Evolutionary conservation across 495 filamentous ascomycete species (phyloP).

Genomic region (Staphylotrichum longicolle): DNA sequence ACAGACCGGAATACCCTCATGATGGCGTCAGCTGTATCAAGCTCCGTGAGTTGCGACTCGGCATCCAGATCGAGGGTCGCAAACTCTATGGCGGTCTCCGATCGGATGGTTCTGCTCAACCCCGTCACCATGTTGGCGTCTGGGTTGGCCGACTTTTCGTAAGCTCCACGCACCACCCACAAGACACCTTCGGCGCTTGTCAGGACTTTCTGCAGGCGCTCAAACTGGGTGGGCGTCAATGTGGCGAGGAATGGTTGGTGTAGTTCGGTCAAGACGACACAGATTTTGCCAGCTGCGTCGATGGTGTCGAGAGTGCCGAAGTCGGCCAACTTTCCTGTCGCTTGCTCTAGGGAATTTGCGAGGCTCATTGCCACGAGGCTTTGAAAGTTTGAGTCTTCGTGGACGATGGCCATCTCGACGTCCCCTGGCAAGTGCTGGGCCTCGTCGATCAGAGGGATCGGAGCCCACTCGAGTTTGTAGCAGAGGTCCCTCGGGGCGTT

Average conservation of each 20-base stretch:
- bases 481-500: slow-evolving; percentile 41
- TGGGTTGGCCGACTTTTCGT: slow-evolving; percentile 42
- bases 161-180: slow-evolving; percentile 52
- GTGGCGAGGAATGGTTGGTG: slow-evolving; percentile 44
- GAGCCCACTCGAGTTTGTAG: slow-evolving; percentile 56
- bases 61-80: slow-evolving; percentile 52
- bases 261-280: slow-evolving; percentile 45
- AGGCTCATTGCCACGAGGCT: slow-evolving; percentile 44
- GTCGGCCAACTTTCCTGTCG: slow-evolving; percentile 37
- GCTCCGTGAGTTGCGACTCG: slow-evolving; percentile 35
- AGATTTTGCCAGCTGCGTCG: slow-evolving; percentile 37
- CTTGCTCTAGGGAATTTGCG: slow-evolving; percentile 40
- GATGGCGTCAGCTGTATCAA: slow-evolving; percentile 41
- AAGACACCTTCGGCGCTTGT: slow-evolving; percentile 42
- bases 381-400: slow-evolving; percentile 45
- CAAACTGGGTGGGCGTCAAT: slow-evolving; percentile 38
- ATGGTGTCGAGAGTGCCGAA: slow-evolving; percentile 36
- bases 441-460: slow-evolving; percentile 36
- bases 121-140: slow-evolving; percentile 55
- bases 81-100: slow-evolving; percentile 52
- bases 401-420: slow-evolving; percentile 45
- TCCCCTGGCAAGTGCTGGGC: slow-evolving; percentile 23
- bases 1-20: slow-evolving; percentile 40
- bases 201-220: slow-evolving; percentile 39
- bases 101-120: slow-evolving; percentile 52